Evolutionary conservation across 2,329 filamentous ascomycete genomes (phyloP), one percentile per base, ranked within the genome.

Genomic region (Colletotrichum tabaci): DNA sequence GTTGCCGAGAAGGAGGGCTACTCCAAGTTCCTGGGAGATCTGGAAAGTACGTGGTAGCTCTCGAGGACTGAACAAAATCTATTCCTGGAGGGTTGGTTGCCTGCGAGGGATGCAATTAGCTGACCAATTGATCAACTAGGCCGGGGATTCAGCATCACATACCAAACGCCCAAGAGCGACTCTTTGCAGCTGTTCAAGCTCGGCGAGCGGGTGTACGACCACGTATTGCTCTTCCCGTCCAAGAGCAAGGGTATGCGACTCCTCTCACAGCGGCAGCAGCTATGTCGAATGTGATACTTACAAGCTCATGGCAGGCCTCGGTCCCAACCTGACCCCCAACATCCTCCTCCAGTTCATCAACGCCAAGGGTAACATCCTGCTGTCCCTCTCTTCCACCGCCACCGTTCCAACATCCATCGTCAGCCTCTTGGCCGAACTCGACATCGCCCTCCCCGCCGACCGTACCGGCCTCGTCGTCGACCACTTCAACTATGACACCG

Each of bases 341-440:
- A 85, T 92, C 74, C 90, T 99, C 76, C 89, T 98, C 81, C 90
- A 98, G 77, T 99, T 98, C 84, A 86, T 98, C 85, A 96, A 98
- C 83, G 91, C 92, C 68, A 87, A 96, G 71, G 96, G 96, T 82
- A 99, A 99, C 84, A 90, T 99, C 79, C 88, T 99, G 74, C 86
- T 98, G 67, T 91, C 94, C 40, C 91, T 98, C 74, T 95, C 95
- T 44, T 91, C 93, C 75, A 88, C 89, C 67, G 85, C 89, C 60
- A 83, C 92, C 18, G 91, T 93, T 3, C 91, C 96, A 16, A 90
- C 89, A 66, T 90, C 93, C 58, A 84, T 98, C 76, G 90, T 91
- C 75, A 92, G 93, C 52, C 87, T 97, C 67, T 93, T 98, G 62
- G 86, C 93, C 77, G 95, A 98, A 83, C 88, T 98, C 81, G 96